A percentile compares a stretch with the other conserved stretches of the same genome.
Conservation (phyloP, 495 filamentous ascomycete genomes). For the Penicillium cataractarum region DNA sequence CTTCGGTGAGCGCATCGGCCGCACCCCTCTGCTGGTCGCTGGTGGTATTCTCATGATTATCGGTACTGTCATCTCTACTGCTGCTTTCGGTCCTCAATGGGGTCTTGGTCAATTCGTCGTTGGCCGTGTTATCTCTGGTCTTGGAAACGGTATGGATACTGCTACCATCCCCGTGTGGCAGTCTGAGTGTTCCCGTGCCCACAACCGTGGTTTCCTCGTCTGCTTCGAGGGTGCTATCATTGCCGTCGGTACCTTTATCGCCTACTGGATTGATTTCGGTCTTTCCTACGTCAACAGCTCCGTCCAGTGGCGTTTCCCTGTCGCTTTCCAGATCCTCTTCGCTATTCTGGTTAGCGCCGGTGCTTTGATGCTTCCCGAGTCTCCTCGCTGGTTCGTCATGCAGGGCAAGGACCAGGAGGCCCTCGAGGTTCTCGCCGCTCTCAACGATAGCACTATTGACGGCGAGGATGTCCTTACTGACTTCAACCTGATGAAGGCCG, state of each 20-base stretch:
- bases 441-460: conserved; percentile 39
- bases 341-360: conserved; percentile 60
- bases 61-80: conserved; percentile 71
- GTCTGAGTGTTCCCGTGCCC: conserved; percentile 69
- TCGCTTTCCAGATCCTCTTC: conserved; percentile 79
- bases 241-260: conserved; percentile 74
- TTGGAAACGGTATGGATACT: conserved; percentile 77
- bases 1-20: conserved; percentile 68
- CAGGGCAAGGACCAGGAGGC: conserved; percentile 61
- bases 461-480: conserved; percentile 41
- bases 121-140: conserved; percentile 70
- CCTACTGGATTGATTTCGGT: conserved; percentile 86
- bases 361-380: conserved; percentile 70
- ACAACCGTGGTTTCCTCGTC: conserved; percentile 77
- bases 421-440: conserved; percentile 67
- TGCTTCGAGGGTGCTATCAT: conserved; percentile 82
- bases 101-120: conserved; percentile 70
- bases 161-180: conserved; percentile 79
- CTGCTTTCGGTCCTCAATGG: conserved; percentile 46
- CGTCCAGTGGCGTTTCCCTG: conserved; percentile 66
- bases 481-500: conserved; percentile 52
- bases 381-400: conserved; percentile 73
- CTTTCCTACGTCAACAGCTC: conserved; percentile 58
- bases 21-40: conserved; percentile 61
- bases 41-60: conserved; percentile 74